Evolutionary conservation across 1,139 yeast species (phyloP), one percentile per base, ranked within the genome.

Genomic region (Eremothecium sinecaudum): DNA sequence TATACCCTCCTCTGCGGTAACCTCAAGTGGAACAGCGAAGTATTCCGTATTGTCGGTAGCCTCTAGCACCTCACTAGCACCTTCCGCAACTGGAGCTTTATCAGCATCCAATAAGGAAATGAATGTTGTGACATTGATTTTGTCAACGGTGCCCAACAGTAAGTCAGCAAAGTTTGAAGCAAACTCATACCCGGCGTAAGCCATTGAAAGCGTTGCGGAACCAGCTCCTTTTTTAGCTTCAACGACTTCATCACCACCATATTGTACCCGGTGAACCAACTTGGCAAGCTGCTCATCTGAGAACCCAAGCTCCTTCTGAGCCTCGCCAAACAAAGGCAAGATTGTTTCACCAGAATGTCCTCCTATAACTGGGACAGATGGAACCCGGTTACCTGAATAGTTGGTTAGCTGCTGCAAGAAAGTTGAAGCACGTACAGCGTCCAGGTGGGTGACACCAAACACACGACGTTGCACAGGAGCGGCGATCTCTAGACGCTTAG

Each of bases 301-400:
- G n/a, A 40, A 33, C 81, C 53, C 74, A 65, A 33, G 75, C 81
- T 26, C 75, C 81, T 53, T 75, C 81, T 53, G 75, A 81, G 49
- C 82, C 29, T 3, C 36, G 38, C 94, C 80, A 56, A 82, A 73
- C 49, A 87, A 66, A 48, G 97, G 95, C 38, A 84, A 92, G 62
- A 84, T 84, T 47, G 96, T 83, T 51, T 80, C 84, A 57, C 96
- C 96, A 38, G 94, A 81, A 75, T 87, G 97, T 44, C 97, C 97
- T 46, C 97, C 97, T 48, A 87, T 79, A 45, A 87, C 95, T 30
- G 94, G 80, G 40, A 87, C 75, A 52, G 67, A 35, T 5, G 56
- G 55, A 46, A 48, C 66, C 58, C 73, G 76, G 51, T 69, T 59
- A 19, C 39, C 28, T 31, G 37, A 35, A 17, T 41, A 35, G 12